phyloP scores from a whole-genome alignment of 106 monocot genomes.

The Chionographis japonica region DNA sequence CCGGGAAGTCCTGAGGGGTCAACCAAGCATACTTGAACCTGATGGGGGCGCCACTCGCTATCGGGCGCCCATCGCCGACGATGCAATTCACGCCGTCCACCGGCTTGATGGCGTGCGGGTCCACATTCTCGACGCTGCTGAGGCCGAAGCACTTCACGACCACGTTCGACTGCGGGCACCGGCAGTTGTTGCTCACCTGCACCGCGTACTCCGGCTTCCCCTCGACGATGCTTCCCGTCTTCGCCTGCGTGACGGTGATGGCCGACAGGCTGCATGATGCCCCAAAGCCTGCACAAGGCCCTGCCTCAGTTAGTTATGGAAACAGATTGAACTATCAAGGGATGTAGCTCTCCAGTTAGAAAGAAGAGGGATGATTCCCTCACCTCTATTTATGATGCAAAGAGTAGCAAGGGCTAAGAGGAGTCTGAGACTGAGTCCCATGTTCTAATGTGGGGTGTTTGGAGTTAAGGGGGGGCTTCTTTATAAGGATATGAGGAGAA shows the following conservation, averaged over 20 bases:
- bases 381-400: no score
- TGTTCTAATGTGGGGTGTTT: no score
- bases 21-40: slow-evolving; percentile 40
- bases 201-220: slow-evolving; percentile 54
- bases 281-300: not conserved
- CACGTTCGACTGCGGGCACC: slow-evolving; percentile 29
- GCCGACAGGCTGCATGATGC: slow-evolving; percentile 10
- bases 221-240: slow-evolving; percentile 26
- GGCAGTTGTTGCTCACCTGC: slow-evolving; percentile 31
- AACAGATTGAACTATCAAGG: no score
- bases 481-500: no score
- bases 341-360: no score
- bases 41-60: slow-evolving; percentile 8
- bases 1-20: slow-evolving; percentile 14
- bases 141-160: slow-evolving; percentile 34
- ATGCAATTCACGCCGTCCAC: slow-evolving; percentile 4
- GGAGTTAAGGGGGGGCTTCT: no score
- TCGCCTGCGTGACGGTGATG: slow-evolving; percentile 26
- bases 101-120: slow-evolving; percentile 13
- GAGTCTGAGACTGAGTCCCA: no score
- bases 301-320: not conserved
- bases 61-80: slow-evolving; percentile 14
- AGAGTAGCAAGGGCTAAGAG: no score
- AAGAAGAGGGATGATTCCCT: no score
- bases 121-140: slow-evolving; percentile 22